Percentiles rank a stretch among this genome's conserved stretches.
phyloP scores from a whole-genome alignment of 1,284 basidiomycete genomes.

The Gymnopus androsaceus region DNA sequence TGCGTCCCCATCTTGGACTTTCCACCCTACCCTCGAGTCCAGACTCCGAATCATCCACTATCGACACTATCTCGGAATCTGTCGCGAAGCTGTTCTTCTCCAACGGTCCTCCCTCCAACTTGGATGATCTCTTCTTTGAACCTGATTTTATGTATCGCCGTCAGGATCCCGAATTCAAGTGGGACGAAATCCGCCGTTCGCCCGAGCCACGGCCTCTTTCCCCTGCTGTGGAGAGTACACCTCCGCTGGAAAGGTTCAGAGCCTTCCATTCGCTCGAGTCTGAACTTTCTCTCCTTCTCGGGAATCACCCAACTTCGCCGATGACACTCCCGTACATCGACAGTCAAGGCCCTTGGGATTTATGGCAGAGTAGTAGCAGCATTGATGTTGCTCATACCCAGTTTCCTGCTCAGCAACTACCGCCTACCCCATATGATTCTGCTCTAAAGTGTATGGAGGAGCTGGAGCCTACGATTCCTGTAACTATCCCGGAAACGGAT shows the following conservation, averaged over 20 bases:
- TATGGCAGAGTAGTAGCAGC: background rate
- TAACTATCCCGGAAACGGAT: background rate
- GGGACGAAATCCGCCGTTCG: background rate
- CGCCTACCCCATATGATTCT: background rate
- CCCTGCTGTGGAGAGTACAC: background rate
- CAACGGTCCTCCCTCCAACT: background rate
- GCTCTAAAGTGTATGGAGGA: background rate
- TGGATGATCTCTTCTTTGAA: background rate
- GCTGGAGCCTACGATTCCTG: background rate
- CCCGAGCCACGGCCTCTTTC: background rate
- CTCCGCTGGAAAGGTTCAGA: background rate
- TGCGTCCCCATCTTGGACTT: background rate
- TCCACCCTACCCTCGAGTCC: background rate
- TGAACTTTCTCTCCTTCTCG: background rate
- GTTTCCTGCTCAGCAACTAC: background rate
- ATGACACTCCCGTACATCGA: no score
- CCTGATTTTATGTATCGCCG: background rate
- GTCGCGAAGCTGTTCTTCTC: no score
- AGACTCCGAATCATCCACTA: background rate
- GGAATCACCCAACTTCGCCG: background rate
- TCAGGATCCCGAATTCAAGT: no score
- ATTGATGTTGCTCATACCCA: background rate
- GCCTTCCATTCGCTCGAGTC: background rate
- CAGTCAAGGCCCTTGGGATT: no score
- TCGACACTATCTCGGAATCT: no score